These are phyloP conservation scores for Kernera saxatilis DNA, from an alignment of 345 rosid species.

Conservation along the genomic window DNA sequence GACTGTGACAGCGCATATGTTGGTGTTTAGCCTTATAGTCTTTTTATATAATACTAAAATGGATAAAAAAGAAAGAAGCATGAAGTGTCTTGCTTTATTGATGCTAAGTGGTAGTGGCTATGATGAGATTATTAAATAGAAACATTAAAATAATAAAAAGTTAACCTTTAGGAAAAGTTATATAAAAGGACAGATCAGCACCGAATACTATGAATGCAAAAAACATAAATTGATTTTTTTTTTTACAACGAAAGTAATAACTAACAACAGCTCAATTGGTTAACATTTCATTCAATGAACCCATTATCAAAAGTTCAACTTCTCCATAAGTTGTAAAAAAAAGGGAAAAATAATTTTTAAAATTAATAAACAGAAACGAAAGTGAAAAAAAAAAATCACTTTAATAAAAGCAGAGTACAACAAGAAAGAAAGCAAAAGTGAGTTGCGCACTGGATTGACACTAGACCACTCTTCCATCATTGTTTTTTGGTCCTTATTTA, in stretches of 20 bases:
- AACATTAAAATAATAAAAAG: neutral
- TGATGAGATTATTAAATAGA: constrained; percentile 7
- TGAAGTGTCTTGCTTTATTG: constrained; percentile 21
- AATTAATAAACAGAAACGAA: constrained; percentile 2
- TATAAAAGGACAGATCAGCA: neutral
- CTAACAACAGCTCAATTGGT: too few species aligned
- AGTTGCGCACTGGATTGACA: constrained; percentile 24
- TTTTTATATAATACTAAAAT: neutral
- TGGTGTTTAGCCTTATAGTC: constrained; percentile 18
- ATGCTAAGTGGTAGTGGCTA: constrained; percentile 17
- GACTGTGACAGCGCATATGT: constrained; percentile 14
- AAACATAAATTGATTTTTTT: neutral
- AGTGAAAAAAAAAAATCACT: constrained; percentile 16
- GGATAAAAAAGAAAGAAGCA: neutral
- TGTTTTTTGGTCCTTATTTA: constrained; percentile 20
- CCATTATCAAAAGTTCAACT: too few species aligned
- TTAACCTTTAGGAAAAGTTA: neutral
- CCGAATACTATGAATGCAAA: constrained; percentile 12
- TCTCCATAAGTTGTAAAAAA: too few species aligned
- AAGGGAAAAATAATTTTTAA: neutral
- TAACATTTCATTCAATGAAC: too few species aligned
- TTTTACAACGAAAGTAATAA: too few species aligned
- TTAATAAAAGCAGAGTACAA: constrained; percentile 19
- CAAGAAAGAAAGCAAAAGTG: constrained; percentile 12
- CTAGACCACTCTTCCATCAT: constrained; percentile 29